Base-by-base conservation (phyloP, 352 stramenopile species). In the Halophytophthora polymorphica region DNA sequence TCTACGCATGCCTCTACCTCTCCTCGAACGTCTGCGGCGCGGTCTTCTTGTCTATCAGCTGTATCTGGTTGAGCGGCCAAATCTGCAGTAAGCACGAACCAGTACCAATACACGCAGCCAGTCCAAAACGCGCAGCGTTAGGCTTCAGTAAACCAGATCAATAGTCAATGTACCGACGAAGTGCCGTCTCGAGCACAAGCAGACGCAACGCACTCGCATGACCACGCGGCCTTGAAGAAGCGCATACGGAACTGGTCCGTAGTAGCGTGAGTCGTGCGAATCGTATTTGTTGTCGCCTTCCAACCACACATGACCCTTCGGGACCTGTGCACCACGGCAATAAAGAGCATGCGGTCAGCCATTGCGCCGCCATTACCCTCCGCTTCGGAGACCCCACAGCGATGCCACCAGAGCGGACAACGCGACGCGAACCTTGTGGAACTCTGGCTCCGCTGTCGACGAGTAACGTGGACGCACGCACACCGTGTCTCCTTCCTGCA, bases 241-340 rank as follows among this genome's bases (percentile, higher is more conserved):
- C 19, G 91, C 75, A 40, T 83, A 77, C n/a, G 96, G 96, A 37
- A 99, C 76, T 1, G 96, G 86, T 15, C 96, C 96, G 64, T 98
- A 99, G 66, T 96, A 91, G 14, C 96, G 74, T 33, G 92, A 98
- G 72, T 99, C 96, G 29, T 87, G 91, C 35, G 91, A 98, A 74
- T 98, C 95, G 51, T 92, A 64, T 31, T 95, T 90, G 81, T 99
- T 99, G 74, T 99, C 96, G 38, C 96, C 96, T 74, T 98, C 93
- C 13, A 99, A 64, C 96, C 96, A 99, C 42, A 98, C 73, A 61
- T 98, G 90, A 28, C 95, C 93, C 47, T 89, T 82, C 2, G 95
- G 95, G 19, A 92, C 79, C 75, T 82, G 21, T 3, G 11, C 19
- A 8, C 25, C 25, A 38, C 11, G 33, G 13, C 36, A 31, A 5